These are phyloP conservation scores for Rugonectria rugulosa DNA, from an alignment of 2,329 filamentous ascomycete species.

Conservation along the genomic window DNA sequence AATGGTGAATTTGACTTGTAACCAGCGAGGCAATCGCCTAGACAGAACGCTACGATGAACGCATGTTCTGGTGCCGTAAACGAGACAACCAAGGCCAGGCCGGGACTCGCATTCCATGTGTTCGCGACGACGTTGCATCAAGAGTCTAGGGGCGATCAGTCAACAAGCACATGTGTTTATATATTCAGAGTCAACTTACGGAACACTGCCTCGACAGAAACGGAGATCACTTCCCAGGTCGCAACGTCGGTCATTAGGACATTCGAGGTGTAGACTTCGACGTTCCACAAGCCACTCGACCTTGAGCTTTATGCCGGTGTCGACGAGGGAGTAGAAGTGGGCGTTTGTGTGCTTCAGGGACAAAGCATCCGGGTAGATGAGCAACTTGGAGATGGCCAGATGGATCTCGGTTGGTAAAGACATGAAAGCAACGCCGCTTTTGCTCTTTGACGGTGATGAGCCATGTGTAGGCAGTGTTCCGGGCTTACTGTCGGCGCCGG, in stretches of 20 bases:
- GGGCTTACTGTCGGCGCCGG: conserved; percentile 18
- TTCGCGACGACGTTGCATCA: conserved; percentile 66
- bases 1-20: conserved; percentile 53
- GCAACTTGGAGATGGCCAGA: conserved; percentile 63
- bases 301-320: conserved; percentile 71
- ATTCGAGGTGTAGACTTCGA: conserved; percentile 68
- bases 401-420: conserved; percentile 73
- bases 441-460: background rate
- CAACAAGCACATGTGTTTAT: background rate
- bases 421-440: conserved; percentile 44
- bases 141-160: conserved; percentile 48
- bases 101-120: conserved; percentile 68
- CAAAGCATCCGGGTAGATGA: conserved; percentile 75
- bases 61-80: conserved; percentile 59
- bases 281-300: conserved; percentile 74
- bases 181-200: conserved; percentile 49
- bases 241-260: conserved; percentile 65
- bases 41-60: conserved; percentile 53
- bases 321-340: conserved; percentile 69
- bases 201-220: conserved; percentile 67
- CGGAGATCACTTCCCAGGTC: conserved; percentile 65
- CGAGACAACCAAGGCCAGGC: conserved; percentile 63
- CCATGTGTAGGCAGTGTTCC: conserved; percentile 2
- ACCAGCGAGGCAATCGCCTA: conserved; percentile 54
- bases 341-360: conserved; percentile 72